phyloP scores from a whole-genome alignment of 2,329 filamentous ascomycete genomes.

The Colletotrichum sidae region DNA sequence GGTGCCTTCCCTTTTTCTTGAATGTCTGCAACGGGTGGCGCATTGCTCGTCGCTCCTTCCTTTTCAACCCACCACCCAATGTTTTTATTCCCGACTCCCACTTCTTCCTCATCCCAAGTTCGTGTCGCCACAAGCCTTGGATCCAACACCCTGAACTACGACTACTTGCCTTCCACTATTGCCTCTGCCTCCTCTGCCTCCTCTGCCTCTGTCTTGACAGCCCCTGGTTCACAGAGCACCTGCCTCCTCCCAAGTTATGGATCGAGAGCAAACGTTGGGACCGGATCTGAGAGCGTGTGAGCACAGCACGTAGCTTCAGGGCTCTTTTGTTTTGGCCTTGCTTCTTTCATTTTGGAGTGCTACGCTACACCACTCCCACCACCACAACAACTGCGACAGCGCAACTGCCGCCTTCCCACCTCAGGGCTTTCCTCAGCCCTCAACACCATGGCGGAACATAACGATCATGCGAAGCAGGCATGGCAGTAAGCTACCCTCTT shows the following conservation, averaged over 20 bases:
- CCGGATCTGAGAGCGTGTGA: conserved; percentile 45
- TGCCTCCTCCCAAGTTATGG: conserved; percentile 45
- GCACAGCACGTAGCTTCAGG: conserved; percentile 43
- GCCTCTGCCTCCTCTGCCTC: not conserved
- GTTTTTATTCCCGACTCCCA: conserved; percentile 31
- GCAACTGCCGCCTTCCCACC: conserved; percentile 18
- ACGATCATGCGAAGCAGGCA: conserved; percentile 47
- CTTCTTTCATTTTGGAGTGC: conserved; percentile 28
- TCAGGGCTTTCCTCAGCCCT: conserved; percentile 8
- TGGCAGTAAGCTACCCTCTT: conserved; percentile 53
- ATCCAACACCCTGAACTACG: conserved; percentile 35
- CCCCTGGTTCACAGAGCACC: conserved; percentile 11
- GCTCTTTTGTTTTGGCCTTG: conserved; percentile 28
- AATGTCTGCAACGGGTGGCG: conserved; percentile 36
- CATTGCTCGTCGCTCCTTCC: conserved; percentile 36
- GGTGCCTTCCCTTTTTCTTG: conserved; percentile 22
- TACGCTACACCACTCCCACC: conserved; percentile 20
- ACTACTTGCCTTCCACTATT: conserved; percentile 31
- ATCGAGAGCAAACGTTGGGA: conserved; percentile 43
- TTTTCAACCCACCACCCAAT: conserved; percentile 32
- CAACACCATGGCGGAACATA: conserved; percentile 29
- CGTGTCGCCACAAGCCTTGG: conserved; percentile 36
- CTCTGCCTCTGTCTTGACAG: conserved; percentile 14
- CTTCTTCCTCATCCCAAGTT: conserved; percentile 32
- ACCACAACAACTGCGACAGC: conserved; percentile 30